A percentile compares a stretch with the other conserved stretches of the same genome.
phyloP scores from a whole-genome alignment of 345 rosid species.

The Pistacia atlantica region DNA sequence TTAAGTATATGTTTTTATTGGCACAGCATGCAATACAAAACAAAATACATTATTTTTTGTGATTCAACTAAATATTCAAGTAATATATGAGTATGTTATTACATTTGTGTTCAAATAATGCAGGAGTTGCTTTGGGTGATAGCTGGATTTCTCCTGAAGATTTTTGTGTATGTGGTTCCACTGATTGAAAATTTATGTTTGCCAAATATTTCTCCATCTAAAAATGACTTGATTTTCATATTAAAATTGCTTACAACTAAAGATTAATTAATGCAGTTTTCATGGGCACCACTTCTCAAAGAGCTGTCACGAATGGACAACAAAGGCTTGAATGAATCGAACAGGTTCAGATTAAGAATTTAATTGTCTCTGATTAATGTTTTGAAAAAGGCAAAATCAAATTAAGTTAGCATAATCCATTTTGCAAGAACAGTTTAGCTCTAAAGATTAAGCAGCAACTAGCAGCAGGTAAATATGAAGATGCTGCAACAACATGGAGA shows the following conservation, averaged over 20 bases:
- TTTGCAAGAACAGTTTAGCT: constrained; percentile 29
- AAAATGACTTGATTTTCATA: background rate
- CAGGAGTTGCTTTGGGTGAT: constrained; percentile 54
- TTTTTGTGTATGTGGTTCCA: constrained; percentile 32
- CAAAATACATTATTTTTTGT: too few species aligned
- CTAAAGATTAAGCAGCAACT: constrained; percentile 34
- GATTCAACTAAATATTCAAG: too few species aligned
- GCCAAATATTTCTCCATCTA: background rate
- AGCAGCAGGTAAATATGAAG: constrained; percentile 28
- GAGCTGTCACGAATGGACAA: constrained; percentile 40
- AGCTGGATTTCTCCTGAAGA: constrained; percentile 56
- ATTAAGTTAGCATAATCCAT: background rate
- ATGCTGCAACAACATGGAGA: constrained; percentile 33
- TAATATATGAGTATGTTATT: background rate
- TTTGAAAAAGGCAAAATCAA: background rate
- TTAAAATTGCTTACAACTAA: background rate
- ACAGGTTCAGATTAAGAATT: constrained; percentile 21
- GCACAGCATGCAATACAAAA: too few species aligned
- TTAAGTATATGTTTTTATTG: background rate
- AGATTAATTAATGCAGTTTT: constrained; percentile 22
- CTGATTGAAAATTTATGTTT: too few species aligned
- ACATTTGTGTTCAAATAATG: background rate
- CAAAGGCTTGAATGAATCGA: constrained; percentile 30
- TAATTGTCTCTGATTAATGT: background rate
- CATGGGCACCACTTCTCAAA: constrained; percentile 52